Conservation (phyloP, 768 basidiomycete species). For the Daedaleopsis nitida region DNA sequence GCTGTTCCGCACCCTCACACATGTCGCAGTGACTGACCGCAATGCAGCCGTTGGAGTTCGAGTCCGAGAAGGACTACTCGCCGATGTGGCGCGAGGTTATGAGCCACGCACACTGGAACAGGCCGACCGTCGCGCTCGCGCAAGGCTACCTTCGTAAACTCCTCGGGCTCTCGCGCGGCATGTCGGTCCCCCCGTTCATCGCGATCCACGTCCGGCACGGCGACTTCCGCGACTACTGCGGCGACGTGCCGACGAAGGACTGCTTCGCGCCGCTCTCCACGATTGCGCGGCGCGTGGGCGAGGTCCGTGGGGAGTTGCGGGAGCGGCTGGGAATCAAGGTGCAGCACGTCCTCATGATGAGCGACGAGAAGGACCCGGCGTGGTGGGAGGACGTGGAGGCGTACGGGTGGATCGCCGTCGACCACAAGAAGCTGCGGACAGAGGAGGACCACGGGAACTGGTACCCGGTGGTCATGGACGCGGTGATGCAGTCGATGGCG, state of each 20-base stretch:
- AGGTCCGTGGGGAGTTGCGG: conserved; percentile 36
- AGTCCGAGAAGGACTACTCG: conserved; percentile 29
- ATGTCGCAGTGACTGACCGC: not conserved
- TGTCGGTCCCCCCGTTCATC: conserved; percentile 35
- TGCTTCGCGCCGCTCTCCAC: conserved; percentile 40
- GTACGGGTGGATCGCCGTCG: conserved; percentile 36
- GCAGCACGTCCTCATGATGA: conserved; percentile 38
- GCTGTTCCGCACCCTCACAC: conserved; percentile 1
- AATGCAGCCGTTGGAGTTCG: conserved; percentile 32
- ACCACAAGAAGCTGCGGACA: conserved; percentile 33
- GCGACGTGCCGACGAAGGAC: conserved; percentile 23
- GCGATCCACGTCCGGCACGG: conserved; percentile 34
- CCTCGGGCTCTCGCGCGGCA: conserved; percentile 22
- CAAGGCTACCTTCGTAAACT: conserved; percentile 30
- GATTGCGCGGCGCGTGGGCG: conserved; percentile 32
- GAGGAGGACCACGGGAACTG: conserved; percentile 35
- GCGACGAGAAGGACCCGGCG: conserved; percentile 40
- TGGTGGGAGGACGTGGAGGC: conserved; percentile 37
- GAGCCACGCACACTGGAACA: conserved; percentile 34
- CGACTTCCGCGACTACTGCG: conserved; percentile 38
- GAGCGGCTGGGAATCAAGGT: conserved; percentile 26
- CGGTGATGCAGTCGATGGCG: conserved; percentile 64
- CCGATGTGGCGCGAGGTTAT: conserved; percentile 38
- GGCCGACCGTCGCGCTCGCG: conserved; percentile 28
- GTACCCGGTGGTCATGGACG: conserved; percentile 72